A percentile compares a stretch with the other conserved stretches of the same genome.
phyloP scores from a whole-genome alignment of 31 red algal species.

The Porphyra umbilicalis region DNA sequence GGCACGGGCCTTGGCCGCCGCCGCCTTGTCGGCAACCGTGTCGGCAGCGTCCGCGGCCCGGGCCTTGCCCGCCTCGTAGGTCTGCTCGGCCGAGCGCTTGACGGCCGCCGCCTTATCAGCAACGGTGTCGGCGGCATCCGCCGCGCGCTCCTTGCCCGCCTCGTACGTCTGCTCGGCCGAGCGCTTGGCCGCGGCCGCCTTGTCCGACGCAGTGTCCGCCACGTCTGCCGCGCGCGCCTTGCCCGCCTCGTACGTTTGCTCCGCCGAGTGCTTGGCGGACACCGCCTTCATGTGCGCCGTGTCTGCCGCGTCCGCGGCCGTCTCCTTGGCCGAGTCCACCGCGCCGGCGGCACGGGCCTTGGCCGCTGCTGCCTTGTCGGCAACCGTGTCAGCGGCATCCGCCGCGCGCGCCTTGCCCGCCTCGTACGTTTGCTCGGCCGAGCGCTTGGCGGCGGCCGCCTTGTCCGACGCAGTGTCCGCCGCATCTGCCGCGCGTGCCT shows the following conservation, averaged over 20 bases:
- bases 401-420: background rate
- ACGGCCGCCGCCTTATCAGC: background rate
- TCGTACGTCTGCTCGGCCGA: background rate
- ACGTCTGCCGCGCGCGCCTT: background rate
- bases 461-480: background rate
- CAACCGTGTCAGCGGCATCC: background rate
- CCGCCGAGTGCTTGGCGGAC: background rate
- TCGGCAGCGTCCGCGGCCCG: background rate
- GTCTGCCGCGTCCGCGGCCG: background rate
- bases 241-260: background rate
- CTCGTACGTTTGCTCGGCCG: background rate
- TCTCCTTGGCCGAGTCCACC: background rate
- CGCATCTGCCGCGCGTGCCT: background rate
- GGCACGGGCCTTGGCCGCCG: background rate
- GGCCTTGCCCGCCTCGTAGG: background rate
- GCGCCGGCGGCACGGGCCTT: background rate
- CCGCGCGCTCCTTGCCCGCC: background rate
- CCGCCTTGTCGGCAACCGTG: background rate
- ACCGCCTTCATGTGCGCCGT: background rate
- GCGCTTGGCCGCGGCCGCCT: background rate
- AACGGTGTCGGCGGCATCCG: background rate
- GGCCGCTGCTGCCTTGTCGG: background rate
- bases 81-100: background rate
- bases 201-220: background rate
- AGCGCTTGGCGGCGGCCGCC: background rate